Evolutionary conservation across 1,284 basidiomycete species (phyloP), one percentile per base, ranked within the genome.

Genomic region (Wallemia mellicola): DNA sequence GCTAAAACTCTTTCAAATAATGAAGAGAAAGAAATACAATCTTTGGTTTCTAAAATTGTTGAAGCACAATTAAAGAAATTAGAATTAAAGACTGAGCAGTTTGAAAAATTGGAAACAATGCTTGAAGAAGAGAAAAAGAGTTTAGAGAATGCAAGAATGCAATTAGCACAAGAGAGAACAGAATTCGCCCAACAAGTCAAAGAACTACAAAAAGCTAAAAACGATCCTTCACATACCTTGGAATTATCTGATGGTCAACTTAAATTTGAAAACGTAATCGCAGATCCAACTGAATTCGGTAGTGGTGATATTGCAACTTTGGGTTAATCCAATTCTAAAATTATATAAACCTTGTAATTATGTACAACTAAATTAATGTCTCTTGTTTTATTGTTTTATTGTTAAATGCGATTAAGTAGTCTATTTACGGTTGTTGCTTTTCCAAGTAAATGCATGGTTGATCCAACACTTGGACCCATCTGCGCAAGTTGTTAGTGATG

Each of bases 21-120:
- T 19, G 89, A 94, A 70, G 86, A 94, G 64, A 71, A 74, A 0
- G 81, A 86, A 60, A 83, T 95, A 63, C 79, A 81, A 57, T 75
- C 78, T 59, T 79, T 91, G 24, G 79, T 96, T 24, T 79, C 83
- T 1, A 78, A 81, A 58, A 77, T 96, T 61, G 85, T 96, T 70
- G 83, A 88, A 66, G 78, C 92, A 27, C 94, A 92, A 61, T 75
- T 95, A 57, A 81, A 80, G 22, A 96, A 96, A 70, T 79, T 98
- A 58, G 89, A 96, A 68, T 74, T 91, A 62, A 94, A 95, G 75
- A 83, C 88, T 76, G 71, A 77, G 1, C 83, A 89, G 68, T 94
- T 94, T 67, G 88, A 92, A 68, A 80, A 86, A 67, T 74, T 95
- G 59, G 89, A 95, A 68, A 81, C 83, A 59, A 73, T 87, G 24